Evolutionary conservation across 495 filamentous ascomycete species (phyloP), one percentile per base, ranked within the genome.

Genomic region (Penicillium odoratum): DNA sequence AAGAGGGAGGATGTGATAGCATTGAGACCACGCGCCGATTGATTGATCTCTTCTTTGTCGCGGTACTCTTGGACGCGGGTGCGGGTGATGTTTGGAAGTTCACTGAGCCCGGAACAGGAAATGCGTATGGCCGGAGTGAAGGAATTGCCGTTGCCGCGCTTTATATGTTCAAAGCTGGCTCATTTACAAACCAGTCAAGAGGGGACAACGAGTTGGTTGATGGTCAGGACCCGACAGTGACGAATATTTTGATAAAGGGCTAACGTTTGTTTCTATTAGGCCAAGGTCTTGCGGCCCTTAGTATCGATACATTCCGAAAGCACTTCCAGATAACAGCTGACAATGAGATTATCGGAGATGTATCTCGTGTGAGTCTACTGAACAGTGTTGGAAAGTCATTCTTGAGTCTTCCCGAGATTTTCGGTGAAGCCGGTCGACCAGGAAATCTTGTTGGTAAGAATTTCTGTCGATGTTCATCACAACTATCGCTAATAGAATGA

Each of bases 31-130:
- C 87, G 31, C 86, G 91, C 29, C 82, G 92, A 55, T 77, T 95
- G 50, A 76, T 95, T 38, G 92, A 96, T 65, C 79, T 96, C 15
- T 95, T 95, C 74, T 78, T 95, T 47, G 87, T 95, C 54, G 93
- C 91, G n/a, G 92, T 96, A 15, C 78, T 96, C 44, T 82, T 96
- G 5, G 92, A 96, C 70, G 92, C 92, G 4, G 92, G 92, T 4
- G 91, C 92, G 1, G 92, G 92, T 26, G 89, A 87, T 13, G 73
- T 77, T 28, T 96, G 92, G 92, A 69, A 69, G 4, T 85, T 80
- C 56, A 74, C 69, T 1, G 82, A 82, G 62, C 78, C 80, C 7
- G 73, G 71, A 34, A 79, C 74, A 7, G 80, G 74, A 15, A 65
- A 71, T 34, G 55, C 72, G 1, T 83, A 80, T 51, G 74, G 68